Conservation (phyloP, 768 basidiomycete genomes). For the Hemileccinum impolitum region DNA sequence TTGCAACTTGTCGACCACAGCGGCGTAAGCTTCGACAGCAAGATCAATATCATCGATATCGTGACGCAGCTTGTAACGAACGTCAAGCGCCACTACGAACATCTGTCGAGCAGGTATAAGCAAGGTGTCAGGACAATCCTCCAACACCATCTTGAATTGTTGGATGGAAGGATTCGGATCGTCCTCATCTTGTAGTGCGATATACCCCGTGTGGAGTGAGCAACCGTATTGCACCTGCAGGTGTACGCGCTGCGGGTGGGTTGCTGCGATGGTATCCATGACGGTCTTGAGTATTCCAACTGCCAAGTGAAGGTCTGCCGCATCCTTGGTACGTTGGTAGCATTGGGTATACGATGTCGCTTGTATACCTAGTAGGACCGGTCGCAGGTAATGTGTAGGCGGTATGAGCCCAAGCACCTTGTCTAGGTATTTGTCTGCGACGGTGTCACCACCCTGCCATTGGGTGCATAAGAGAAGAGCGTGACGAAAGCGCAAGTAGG, state of each 20-base stretch:
- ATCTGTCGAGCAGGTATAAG: conserved; percentile 1
- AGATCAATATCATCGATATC: conserved; percentile 16
- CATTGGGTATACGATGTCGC: conserved; percentile 10
- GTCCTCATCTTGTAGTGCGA: conserved; percentile 4
- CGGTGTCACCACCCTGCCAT: background rate
- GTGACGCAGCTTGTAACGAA: conserved; percentile 7
- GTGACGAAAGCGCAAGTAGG: conserved; percentile 12
- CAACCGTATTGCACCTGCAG: conserved; percentile 19
- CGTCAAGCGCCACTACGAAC: conserved; percentile 10
- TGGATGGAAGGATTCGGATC: conserved; percentile 22
- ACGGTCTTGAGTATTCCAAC: conserved; percentile 2
- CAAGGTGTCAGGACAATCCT: conserved; percentile 5
- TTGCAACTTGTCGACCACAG: conserved; percentile 6
- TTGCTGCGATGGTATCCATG: conserved; percentile 1
- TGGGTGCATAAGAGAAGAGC: background rate
- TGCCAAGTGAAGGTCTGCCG: conserved; percentile 15
- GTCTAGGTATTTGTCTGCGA: conserved; percentile 7
- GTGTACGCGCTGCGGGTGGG: conserved; percentile 11
- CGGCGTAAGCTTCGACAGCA: conserved; percentile 6
- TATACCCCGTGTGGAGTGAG: conserved; percentile 14
- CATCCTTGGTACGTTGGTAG: conserved; percentile 10
- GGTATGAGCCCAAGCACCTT: conserved; percentile 7
- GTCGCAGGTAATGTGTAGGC: conserved; percentile 5
- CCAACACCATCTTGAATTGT: conserved; percentile 3
- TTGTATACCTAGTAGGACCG: conserved; percentile 7